Evolutionary conservation across 805 yeast genomes (phyloP).

Genomic region (Spathaspora sp.): DNA sequence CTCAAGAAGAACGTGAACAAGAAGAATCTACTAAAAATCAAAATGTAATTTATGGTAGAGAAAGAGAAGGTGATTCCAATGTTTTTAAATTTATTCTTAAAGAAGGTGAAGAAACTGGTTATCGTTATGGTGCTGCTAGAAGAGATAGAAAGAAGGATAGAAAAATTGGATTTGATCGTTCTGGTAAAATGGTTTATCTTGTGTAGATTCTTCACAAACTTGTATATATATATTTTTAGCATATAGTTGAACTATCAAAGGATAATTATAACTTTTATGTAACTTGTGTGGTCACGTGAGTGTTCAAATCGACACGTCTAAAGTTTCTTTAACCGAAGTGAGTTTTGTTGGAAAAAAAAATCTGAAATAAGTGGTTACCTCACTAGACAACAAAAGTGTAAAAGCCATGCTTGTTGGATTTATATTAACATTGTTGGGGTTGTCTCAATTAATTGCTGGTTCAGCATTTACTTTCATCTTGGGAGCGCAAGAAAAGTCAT

Average conservation of each 20-base stretch:
- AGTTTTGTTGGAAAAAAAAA: not conserved
- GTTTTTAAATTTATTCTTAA: slow-evolving; percentile 74
- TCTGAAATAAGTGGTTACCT: not conserved
- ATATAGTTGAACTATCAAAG: not conserved
- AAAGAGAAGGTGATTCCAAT: slow-evolving; percentile 65
- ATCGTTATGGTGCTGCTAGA: slow-evolving; percentile 84
- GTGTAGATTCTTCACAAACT: not conserved
- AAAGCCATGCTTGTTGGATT: slow-evolving; percentile 11
- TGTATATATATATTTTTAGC: slow-evolving; percentile 1
- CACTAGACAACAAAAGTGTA: too few relatives aligned
- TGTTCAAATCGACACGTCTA: not conserved
- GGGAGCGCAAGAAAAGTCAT: slow-evolving; percentile 70
- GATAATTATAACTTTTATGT: too few relatives aligned
- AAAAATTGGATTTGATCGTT: slow-evolving; percentile 62
- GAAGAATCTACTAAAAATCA: slow-evolving; percentile 19
- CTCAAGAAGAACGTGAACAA: slow-evolving; percentile 11
- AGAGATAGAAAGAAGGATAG: slow-evolving; percentile 89
- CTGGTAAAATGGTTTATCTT: slow-evolving; percentile 53
- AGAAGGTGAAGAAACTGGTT: slow-evolving; percentile 81
- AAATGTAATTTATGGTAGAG: slow-evolving; percentile 48
- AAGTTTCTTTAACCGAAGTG: not conserved
- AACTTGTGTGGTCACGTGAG: not conserved
- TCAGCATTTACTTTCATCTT: slow-evolving; percentile 70
- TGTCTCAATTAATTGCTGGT: slow-evolving; percentile 31
- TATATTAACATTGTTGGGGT: slow-evolving; percentile 16